A percentile compares a stretch with the other conserved stretches of the same genome.
These are phyloP conservation scores for Solioccasus polychromus DNA, from an alignment of 768 basidiomycete species.

Conservation along the genomic window DNA sequence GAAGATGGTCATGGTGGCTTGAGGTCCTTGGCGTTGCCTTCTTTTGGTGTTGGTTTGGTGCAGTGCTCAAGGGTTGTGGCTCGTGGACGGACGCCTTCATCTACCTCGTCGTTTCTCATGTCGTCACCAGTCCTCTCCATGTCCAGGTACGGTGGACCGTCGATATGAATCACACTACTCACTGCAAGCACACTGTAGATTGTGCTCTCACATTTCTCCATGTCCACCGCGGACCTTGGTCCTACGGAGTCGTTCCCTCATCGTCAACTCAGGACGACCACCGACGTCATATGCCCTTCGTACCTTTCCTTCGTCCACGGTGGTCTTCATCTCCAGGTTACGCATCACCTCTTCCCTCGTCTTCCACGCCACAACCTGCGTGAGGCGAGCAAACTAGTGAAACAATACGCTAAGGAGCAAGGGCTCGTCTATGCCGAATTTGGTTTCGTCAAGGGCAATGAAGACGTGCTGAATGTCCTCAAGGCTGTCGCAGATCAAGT, in stretches of 20 bases:
- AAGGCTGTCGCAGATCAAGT: slow-evolving; percentile 86
- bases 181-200: slow-evolving; percentile 48
- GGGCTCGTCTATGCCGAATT: slow-evolving; percentile 88
- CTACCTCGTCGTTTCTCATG: slow-evolving; percentile 83
- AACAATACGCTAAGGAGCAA: slow-evolving; percentile 82
- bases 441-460: slow-evolving; percentile 84
- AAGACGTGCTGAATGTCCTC: slow-evolving; percentile 79
- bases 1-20: slow-evolving; percentile 72
- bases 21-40: slow-evolving; percentile 75
- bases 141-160: slow-evolving; percentile 65
- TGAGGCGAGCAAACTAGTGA: slow-evolving; percentile 78
- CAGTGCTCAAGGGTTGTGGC: slow-evolving; percentile 67
- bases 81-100: slow-evolving; percentile 64
- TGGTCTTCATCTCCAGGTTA: slow-evolving; percentile 96
- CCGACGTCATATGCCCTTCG: slow-evolving; percentile 87
- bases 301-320: slow-evolving; percentile 90
- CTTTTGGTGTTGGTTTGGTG: slow-evolving; percentile 88
- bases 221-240: slow-evolving; percentile 90
- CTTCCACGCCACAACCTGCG: slow-evolving; percentile 91
- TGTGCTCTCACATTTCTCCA: slow-evolving; percentile 95
- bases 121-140: slow-evolving; percentile 87
- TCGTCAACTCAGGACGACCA: slow-evolving; percentile 95
- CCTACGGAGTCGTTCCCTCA: slow-evolving; percentile 89
- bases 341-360: slow-evolving; percentile 95
- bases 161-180: background rate